phyloP scores from a whole-genome alignment of 257 asterid genomes.

The Solanum chilense region DNA sequence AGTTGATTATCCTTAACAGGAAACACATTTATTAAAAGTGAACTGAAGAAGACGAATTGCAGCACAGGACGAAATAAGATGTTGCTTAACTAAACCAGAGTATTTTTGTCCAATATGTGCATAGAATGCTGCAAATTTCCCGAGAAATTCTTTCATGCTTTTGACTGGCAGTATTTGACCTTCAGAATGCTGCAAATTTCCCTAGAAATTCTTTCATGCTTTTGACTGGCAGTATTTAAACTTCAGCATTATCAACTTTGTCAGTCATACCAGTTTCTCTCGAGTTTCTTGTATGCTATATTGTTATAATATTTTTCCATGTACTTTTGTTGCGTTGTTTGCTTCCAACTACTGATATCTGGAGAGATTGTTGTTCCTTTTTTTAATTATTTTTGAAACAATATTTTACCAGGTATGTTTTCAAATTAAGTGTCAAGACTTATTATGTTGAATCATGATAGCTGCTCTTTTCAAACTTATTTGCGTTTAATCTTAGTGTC shows the following conservation, averaged over 20 bases:
- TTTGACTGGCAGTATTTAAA: not conserved
- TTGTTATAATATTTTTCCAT: not conserved
- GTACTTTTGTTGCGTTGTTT: not conserved
- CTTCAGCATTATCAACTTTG: not conserved
- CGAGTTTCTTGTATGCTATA: not conserved
- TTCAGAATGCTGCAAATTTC: not conserved
- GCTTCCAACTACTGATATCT: not conserved
- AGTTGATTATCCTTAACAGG: not conserved
- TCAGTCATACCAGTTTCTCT: not conserved
- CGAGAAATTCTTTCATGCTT: not conserved
- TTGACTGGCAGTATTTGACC: not conserved
- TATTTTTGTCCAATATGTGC: not conserved
- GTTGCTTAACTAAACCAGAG: not conserved
- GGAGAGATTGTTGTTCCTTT: not conserved
- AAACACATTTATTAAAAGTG: not conserved
- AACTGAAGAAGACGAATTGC: not conserved
- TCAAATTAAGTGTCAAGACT: not conserved
- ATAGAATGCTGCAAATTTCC: not conserved
- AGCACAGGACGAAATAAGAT: not conserved
- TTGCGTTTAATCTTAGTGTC: not conserved
- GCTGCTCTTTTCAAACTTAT: not conserved
- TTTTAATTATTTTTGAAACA: not conserved
- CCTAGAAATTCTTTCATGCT: not conserved
- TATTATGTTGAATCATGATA: not conserved
- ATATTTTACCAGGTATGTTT: not conserved